These are phyloP conservation scores for Pythium volutum DNA, from an alignment of 352 stramenopile species.

Conservation along the genomic window DNA sequence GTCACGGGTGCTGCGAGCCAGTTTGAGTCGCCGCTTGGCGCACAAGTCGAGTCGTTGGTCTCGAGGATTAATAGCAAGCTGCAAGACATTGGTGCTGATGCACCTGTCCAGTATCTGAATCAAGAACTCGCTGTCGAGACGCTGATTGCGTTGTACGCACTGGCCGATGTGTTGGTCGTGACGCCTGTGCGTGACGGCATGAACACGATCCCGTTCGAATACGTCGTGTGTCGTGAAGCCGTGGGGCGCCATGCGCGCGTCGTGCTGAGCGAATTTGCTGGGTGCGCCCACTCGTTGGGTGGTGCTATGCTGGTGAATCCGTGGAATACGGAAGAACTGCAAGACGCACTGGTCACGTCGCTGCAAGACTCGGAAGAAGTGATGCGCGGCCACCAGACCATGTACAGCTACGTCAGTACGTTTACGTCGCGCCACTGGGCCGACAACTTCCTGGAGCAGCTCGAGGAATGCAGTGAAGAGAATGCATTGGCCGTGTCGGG, in stretches of 20 bases:
- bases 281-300: conserved; percentile 82
- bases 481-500: conserved; percentile 63
- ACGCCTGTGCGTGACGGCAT: conserved; percentile 89
- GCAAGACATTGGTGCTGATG: conserved; percentile 83
- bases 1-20: conserved; percentile 49
- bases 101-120: conserved; percentile 90
- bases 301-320: conserved; percentile 86
- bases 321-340: conserved; percentile 80
- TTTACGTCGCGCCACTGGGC: conserved; percentile 75
- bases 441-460: conserved; percentile 77
- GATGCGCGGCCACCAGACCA: conserved; percentile 69
- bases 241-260: conserved; percentile 68
- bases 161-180: conserved; percentile 80
- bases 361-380: conserved; percentile 66
- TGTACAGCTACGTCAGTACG: conserved; percentile 81
- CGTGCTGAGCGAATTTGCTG: conserved; percentile 90
- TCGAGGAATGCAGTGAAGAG: conserved; percentile 76
- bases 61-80: conserved; percentile 91
- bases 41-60: conserved; percentile 88
- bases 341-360: conserved; percentile 46
- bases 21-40: conserved; percentile 65
- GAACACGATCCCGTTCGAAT: conserved; percentile 91
- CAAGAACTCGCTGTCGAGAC: conserved; percentile 84
- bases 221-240: conserved; percentile 84
- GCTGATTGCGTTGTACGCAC: conserved; percentile 85